Percentiles rank a stretch among this genome's conserved stretches.
Evolutionary conservation across 805 yeast genomes (phyloP).

Genomic region (Nakazawaea anatomiae): DNA sequence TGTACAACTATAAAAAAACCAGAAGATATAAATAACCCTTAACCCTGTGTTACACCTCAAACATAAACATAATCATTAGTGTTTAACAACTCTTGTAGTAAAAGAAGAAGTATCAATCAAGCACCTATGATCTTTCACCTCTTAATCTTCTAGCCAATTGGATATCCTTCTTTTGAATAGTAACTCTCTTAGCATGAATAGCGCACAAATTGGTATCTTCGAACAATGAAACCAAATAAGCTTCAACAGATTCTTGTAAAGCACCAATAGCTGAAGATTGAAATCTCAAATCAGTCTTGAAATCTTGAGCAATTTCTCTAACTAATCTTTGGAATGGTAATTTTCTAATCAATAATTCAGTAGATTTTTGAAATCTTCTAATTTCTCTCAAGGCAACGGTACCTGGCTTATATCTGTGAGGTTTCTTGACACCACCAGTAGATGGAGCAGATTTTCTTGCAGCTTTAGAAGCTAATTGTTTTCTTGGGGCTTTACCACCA

Average conservation of each 20-base stretch:
- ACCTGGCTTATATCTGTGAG: constrained; percentile 97
- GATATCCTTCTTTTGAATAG: constrained; percentile 97
- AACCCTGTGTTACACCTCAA: neutral
- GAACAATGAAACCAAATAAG: constrained; percentile 90
- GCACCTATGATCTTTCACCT: constrained; percentile 80
- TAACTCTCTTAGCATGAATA: constrained; percentile 97
- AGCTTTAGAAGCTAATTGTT: constrained; percentile 86
- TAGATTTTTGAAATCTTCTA: constrained; percentile 95
- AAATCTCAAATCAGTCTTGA: constrained; percentile 90
- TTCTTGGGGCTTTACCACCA: constrained; percentile 96
- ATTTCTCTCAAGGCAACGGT: constrained; percentile 95
- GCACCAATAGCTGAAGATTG: constrained; percentile 98
- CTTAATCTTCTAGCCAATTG: constrained; percentile 97
- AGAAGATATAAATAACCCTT: constrained; percentile 6
- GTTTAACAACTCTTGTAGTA: neutral
- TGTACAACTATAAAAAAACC: neutral
- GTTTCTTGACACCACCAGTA: constrained; percentile 89
- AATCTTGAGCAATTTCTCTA: constrained; percentile 92
- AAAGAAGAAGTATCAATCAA: constrained; percentile 6
- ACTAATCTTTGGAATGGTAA: constrained; percentile 97
- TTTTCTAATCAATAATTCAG: constrained; percentile 92
- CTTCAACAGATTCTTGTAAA: constrained; percentile 97
- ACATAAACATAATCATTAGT: neutral
- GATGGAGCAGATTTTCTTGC: constrained; percentile 93
- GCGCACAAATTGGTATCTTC: constrained; percentile 99